These are phyloP conservation scores for Hirsutella thompsonii DNA, from an alignment of 2,329 filamentous ascomycete genomes.

Conservation along the genomic window DNA sequence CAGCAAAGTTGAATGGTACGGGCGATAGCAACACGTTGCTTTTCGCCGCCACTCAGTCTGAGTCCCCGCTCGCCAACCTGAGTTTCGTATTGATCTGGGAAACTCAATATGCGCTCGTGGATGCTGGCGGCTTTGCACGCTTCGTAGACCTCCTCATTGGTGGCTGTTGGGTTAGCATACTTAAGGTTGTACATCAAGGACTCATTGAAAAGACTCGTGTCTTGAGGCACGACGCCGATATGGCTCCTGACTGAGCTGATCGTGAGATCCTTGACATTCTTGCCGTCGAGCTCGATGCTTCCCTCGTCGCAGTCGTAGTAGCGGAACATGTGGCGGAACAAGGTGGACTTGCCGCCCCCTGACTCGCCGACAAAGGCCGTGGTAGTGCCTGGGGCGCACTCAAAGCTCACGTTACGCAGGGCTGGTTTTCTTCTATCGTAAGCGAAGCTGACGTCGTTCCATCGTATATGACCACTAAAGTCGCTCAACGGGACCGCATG, in stretches of 20 bases:
- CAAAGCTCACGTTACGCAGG: conserved; percentile 71
- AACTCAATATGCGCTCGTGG: conserved; percentile 80
- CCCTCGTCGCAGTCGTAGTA: conserved; percentile 84
- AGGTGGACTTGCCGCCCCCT: conserved; percentile 90
- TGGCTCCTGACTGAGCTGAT: conserved; percentile 86
- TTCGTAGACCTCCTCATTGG: conserved; percentile 67
- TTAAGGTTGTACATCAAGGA: conserved; percentile 88
- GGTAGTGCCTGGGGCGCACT: conserved; percentile 78
- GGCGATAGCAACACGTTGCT: conserved; percentile 87
- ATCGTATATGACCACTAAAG: conserved; percentile 73
- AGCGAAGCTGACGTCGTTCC: conserved; percentile 80
- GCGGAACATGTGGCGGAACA: conserved; percentile 90
- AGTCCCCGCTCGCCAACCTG: conserved; percentile 86
- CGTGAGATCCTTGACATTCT: conserved; percentile 72
- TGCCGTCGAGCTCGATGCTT: conserved; percentile 71
- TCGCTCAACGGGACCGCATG: conserved; percentile 47
- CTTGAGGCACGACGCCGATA: conserved; percentile 94
- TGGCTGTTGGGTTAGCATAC: conserved; percentile 72
- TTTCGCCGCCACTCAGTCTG: conserved; percentile 79
- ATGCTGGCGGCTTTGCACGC: conserved; percentile 83
- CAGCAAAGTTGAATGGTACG: conserved; percentile 81
- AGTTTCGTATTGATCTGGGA: conserved; percentile 78
- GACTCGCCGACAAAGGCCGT: conserved; percentile 95
- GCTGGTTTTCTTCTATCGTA: conserved; percentile 83
- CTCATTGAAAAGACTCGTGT: conserved; percentile 92